Percentiles rank a stretch among this genome's conserved stretches.
These are phyloP conservation scores for Hevea brasiliensis DNA, from an alignment of 345 rosid genomes.

Conservation along the genomic window DNA sequence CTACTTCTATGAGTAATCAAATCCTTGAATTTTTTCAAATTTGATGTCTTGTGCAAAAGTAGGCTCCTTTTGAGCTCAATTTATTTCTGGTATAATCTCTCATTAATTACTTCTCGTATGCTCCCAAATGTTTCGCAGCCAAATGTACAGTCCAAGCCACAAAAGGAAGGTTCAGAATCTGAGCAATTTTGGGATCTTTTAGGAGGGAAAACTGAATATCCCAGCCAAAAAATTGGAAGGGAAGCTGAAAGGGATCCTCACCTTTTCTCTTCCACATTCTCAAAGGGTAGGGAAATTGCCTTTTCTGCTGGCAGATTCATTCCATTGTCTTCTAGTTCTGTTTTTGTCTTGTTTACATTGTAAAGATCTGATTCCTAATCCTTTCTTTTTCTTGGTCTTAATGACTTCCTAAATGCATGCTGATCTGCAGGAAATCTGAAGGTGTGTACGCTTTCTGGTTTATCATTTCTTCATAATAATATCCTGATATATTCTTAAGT, in stretches of 20 bases:
- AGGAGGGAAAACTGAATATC: constrained; percentile 84
- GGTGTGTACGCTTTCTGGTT: constrained; percentile 48
- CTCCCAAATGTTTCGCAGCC: constrained; percentile 57
- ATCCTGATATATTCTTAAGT: background rate
- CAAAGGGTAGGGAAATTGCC: constrained; percentile 50
- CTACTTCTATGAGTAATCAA: background rate
- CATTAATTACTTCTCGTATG: constrained; percentile 12
- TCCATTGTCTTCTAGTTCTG: background rate
- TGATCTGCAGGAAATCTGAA: constrained; percentile 71
- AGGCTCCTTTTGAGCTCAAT: too few relatives aligned
- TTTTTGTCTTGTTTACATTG: constrained; percentile 9
- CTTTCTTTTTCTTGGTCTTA: constrained; percentile 25
- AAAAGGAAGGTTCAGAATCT: constrained; percentile 91
- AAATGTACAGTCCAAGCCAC: constrained; percentile 70
- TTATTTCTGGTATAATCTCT: constrained; percentile 3
- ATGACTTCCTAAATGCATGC: constrained; percentile 24
- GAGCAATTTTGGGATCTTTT: constrained; percentile 91
- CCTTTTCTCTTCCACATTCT: constrained; percentile 77
- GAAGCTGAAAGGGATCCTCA: constrained; percentile 90
- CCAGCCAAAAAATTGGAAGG: constrained; percentile 66
- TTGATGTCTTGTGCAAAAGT: background rate
- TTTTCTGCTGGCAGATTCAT: constrained; percentile 12
- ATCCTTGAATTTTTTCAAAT: background rate
- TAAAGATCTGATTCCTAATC: constrained; percentile 20
- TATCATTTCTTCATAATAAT: background rate